phyloP scores from a whole-genome alignment of 805 yeast genomes.

The Yarrowia sp. region DNA sequence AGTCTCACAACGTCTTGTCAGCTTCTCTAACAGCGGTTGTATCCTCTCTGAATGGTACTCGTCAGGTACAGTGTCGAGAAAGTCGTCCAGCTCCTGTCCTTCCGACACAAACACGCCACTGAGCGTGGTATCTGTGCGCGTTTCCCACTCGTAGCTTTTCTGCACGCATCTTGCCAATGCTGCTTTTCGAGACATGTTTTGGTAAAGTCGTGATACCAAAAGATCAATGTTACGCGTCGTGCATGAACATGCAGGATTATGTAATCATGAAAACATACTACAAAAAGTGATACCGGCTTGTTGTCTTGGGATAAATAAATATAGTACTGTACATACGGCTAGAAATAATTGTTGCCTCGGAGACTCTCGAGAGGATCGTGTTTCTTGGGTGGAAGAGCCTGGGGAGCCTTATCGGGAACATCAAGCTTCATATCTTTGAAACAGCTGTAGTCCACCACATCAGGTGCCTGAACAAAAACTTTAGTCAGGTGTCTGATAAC shows the following conservation, averaged over 20 bases:
- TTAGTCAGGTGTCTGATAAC: neutral
- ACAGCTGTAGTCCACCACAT: neutral
- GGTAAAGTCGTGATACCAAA: neutral
- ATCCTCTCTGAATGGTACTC: conserved; percentile 3
- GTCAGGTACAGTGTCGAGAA: conserved; percentile 23
- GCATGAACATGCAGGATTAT: conserved; percentile 16
- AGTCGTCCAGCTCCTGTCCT: conserved; percentile 18
- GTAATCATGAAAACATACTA: neutral
- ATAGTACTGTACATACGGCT: conserved; percentile 19
- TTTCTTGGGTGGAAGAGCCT: neutral
- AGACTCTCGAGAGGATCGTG: conserved; percentile 18
- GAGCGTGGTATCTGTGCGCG: conserved; percentile 32
- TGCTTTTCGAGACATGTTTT: conserved; percentile 4
- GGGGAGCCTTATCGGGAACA: neutral
- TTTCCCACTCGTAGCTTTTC: conserved; percentile 34
- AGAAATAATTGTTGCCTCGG: conserved; percentile 16
- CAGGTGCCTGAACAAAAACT: too few relatives aligned
- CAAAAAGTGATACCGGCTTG: neutral
- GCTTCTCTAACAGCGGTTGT: conserved; percentile 6
- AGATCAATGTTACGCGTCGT: conserved; percentile 15
- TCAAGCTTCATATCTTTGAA: conserved; percentile 9
- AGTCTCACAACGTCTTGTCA: conserved; percentile 1
- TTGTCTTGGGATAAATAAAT: conserved; percentile 6
- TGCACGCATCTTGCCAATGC: conserved; percentile 8
- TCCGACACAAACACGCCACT: conserved; percentile 25